A percentile compares a stretch with the other conserved stretches of the same genome.
Conservation (phyloP, 345 rosid genomes). For the Turnera subulata region DNA sequence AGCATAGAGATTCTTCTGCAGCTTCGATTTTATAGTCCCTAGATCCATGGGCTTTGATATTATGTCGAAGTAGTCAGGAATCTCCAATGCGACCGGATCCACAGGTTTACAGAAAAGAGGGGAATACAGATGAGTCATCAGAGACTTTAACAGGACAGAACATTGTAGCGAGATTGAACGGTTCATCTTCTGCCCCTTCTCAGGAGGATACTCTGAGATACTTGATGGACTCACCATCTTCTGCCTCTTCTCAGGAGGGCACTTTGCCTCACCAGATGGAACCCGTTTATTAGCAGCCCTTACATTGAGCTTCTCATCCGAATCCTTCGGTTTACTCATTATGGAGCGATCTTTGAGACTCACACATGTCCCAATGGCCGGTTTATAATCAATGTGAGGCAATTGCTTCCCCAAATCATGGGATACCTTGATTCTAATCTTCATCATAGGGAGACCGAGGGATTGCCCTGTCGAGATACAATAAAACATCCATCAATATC, state of each 20-base stretch:
- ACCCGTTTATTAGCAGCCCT: conserved; percentile 38
- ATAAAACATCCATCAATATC: too few species aligned
- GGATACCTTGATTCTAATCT: too few species aligned
- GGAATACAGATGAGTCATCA: conserved; percentile 42
- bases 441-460: too few species aligned
- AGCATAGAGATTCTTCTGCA: conserved; percentile 43
- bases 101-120: conserved; percentile 67
- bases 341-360: conserved; percentile 7
- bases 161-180: conserved; percentile 48
- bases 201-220: conserved; percentile 29
- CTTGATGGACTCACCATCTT: too few species aligned
- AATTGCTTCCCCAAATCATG: too few species aligned
- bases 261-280: conserved; percentile 24
- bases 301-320: conserved; percentile 11
- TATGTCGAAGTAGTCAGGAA: conserved; percentile 83
- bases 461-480: too few species aligned
- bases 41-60: conserved; percentile 81
- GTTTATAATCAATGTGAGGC: too few species aligned
- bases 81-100: conserved; percentile 54
- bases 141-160: conserved; percentile 33
- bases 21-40: conserved; percentile 62
- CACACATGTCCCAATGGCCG: neutral
- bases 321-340: conserved; percentile 8
- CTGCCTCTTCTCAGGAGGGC: conserved; percentile 43
- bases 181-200: conserved; percentile 59